Base-by-base conservation (phyloP, 2,329 filamentous ascomycete genomes). In the Talaromyces sp. region DNA sequence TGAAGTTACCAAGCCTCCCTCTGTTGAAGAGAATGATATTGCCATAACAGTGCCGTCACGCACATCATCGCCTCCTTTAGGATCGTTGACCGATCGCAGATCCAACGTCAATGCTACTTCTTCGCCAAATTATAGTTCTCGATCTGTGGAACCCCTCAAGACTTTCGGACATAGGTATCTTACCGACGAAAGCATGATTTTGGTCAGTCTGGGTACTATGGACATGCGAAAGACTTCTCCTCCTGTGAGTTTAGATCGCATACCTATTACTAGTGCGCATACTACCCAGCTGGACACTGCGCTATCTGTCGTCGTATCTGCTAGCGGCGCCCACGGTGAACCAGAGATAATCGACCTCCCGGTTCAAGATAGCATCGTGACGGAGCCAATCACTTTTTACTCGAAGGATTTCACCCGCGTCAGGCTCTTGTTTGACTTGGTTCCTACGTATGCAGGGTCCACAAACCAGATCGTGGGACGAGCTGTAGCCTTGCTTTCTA, bases 111-210 rank as follows among this genome's bases (percentile, higher is more conserved):
- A 72, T 8, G 63, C 76, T 8, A 64, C 76, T 7, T 82, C 88
- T 27, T 43, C 48, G 37, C 27, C 64, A 45, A 57, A 24, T 37
- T 54, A 50, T 37, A 19, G 31, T 14, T 37, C 47, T 22, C 64
- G 64, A 8, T 37, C 64, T 54, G 22, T 50, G 43, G 92, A 97
- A 68, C 90, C 93, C 5, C 86, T 98, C 69, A 98, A 98, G 78
- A 91, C 92, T 1, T 99, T 98, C 77, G 95, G 95, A 64, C 95
- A 99, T 82, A 88, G 94, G 62, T 99, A 98, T 78, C 84, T 99
- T 60, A 96, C 88, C 19, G 87, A 96, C 60, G 89, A 96, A 72
- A 91, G 91, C 68, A 88, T 99, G 82, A 87, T 99, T 3, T 83
- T 98, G 58, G 93, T 99, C 71, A 97, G 92, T 72, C 82, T 99